phyloP scores from a whole-genome alignment of 257 asterid genomes.

The Cynanchum wilfordii region DNA sequence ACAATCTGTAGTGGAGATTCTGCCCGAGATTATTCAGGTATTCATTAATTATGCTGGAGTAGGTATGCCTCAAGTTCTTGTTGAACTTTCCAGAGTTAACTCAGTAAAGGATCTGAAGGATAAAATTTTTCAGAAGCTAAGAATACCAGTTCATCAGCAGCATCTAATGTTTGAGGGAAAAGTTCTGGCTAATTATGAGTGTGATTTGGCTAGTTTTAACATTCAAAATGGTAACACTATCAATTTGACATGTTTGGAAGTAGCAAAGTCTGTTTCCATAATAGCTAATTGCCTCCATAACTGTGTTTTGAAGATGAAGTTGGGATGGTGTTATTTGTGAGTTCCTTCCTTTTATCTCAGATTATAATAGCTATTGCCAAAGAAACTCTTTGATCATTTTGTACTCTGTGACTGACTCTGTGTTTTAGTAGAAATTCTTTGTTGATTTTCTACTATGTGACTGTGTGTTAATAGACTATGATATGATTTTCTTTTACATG shows the following conservation, averaged over 20 bases:
- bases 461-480: no score
- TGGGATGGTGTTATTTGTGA: background rate
- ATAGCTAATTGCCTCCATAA: no score
- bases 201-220: conserved; percentile 22
- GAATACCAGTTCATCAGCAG: conserved; percentile 19
- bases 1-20: conserved; percentile 12
- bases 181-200: background rate
- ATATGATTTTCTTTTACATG: no score
- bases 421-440: no score
- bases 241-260: background rate
- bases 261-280: no score
- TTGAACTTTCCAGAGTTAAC: conserved; percentile 10
- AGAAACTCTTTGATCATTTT: background rate
- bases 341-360: background rate
- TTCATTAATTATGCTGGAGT: conserved; percentile 1
- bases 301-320: background rate
- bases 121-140: conserved; percentile 6
- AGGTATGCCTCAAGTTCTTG: background rate
- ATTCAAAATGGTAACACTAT: conserved; percentile 5
- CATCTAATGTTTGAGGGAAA: conserved; percentile 17
- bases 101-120: conserved; percentile 13
- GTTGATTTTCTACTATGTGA: no score
- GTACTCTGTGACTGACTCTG: no score
- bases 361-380: background rate
- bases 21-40: conserved; percentile 10